Conservation (phyloP, 495 filamentous ascomycete genomes). For the Lasiosphaeria ovina region DNA sequence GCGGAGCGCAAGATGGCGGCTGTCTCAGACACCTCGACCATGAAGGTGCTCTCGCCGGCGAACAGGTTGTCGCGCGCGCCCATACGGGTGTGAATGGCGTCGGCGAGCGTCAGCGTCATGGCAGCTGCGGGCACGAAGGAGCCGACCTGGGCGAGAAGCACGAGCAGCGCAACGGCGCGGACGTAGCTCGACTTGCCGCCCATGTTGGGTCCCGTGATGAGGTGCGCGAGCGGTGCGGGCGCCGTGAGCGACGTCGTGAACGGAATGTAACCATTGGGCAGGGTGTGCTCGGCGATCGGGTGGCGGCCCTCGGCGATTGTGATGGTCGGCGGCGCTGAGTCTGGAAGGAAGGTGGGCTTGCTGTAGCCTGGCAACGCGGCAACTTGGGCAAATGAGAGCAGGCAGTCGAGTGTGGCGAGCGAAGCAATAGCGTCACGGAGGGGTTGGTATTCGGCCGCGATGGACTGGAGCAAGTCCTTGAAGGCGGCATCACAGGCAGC, state of each 20-base stretch:
- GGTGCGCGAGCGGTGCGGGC: slow-evolving; percentile 64
- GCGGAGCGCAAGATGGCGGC: slow-evolving; percentile 86
- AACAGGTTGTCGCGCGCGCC: slow-evolving; percentile 96
- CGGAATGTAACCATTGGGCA: slow-evolving; percentile 86
- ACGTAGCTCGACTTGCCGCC: slow-evolving; percentile 96
- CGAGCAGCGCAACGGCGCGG: slow-evolving; percentile 83
- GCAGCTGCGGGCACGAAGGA: slow-evolving; percentile 84
- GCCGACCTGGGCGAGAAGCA: slow-evolving; percentile 92
- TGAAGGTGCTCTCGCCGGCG: slow-evolving; percentile 92
- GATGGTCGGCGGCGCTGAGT: slow-evolving; percentile 63
- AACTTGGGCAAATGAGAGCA: slow-evolving; percentile 80
- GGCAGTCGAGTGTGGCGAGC: slow-evolving; percentile 84
- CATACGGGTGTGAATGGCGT: slow-evolving; percentile 95
- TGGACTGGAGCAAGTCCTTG: slow-evolving; percentile 60
- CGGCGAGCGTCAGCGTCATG: slow-evolving; percentile 74
- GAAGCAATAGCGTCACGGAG: slow-evolving; percentile 85
- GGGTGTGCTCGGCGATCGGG: slow-evolving; percentile 92
- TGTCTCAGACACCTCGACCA: slow-evolving; percentile 95
- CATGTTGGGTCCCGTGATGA: slow-evolving; percentile 98
- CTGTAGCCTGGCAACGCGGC: slow-evolving; percentile 84
- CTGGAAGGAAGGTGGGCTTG: slow-evolving; percentile 70
- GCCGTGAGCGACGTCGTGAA: slow-evolving; percentile 73
- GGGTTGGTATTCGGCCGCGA: slow-evolving; percentile 79
- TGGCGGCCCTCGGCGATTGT: slow-evolving; percentile 76
- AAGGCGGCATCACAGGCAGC: slow-evolving; percentile 93